These are phyloP conservation scores for Metschnikowia noctiluminum DNA, from an alignment of 805 yeast genomes.

Conservation along the genomic window DNA sequence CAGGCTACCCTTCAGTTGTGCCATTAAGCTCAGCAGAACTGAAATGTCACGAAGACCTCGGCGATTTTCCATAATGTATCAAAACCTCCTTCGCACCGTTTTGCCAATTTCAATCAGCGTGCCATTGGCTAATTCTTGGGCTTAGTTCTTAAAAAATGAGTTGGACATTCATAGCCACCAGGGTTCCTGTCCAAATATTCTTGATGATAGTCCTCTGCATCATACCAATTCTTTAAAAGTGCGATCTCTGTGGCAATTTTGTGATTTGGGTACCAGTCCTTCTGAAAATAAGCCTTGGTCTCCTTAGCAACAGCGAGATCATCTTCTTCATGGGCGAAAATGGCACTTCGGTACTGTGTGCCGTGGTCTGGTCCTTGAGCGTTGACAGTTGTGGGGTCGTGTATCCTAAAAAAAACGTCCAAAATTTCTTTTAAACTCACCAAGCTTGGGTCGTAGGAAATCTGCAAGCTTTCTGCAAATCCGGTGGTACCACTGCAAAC, in stretches of 20 bases:
- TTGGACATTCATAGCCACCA: slow-evolving; percentile 84
- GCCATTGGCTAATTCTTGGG: slow-evolving; percentile 38
- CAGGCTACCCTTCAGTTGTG: too few relatives aligned
- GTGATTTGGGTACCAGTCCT: slow-evolving; percentile 70
- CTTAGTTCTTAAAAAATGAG: slow-evolving; percentile 71
- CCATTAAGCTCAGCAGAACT: too few relatives aligned
- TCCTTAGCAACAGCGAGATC: slow-evolving; percentile 46
- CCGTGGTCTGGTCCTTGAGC: slow-evolving; percentile 88
- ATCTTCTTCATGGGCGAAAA: slow-evolving; percentile 58
- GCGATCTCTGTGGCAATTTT: slow-evolving; percentile 67
- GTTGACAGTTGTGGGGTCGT: slow-evolving; percentile 86
- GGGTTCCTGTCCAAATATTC: slow-evolving; percentile 77
- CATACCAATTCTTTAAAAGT: slow-evolving; percentile 69
- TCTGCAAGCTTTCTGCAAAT: slow-evolving; percentile 78
- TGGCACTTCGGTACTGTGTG: slow-evolving; percentile 84
- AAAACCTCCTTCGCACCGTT: neutral
- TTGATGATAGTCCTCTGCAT: slow-evolving; percentile 97
- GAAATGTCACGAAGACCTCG: too few relatives aligned
- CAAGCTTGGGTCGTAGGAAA: slow-evolving; percentile 72
- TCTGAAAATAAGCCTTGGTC: slow-evolving; percentile 55
- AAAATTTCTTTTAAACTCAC: slow-evolving; percentile 59
- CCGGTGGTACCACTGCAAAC: slow-evolving; percentile 79
- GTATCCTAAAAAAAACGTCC: slow-evolving; percentile 85
- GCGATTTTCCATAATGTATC: neutral
- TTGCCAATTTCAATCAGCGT: neutral